Evolutionary conservation across 2,329 filamentous ascomycete genomes (phyloP).

Genomic region (Curvularia hawaiiensis): DNA sequence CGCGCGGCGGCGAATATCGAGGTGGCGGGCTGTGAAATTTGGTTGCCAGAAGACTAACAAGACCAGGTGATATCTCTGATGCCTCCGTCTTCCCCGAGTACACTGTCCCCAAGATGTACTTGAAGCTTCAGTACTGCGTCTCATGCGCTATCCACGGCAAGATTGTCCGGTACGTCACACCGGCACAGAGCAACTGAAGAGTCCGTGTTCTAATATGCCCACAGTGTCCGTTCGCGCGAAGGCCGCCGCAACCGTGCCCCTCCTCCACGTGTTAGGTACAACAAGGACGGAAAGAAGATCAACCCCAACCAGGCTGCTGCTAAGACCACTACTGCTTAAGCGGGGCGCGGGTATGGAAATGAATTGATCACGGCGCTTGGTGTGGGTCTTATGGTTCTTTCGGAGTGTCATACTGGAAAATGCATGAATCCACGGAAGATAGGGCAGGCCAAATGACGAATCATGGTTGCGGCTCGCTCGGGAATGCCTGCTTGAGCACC

Average conservation of each 20-base stretch:
- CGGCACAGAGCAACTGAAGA: conserved; percentile 1
- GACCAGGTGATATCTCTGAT: conserved; percentile 97
- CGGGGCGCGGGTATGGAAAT: conserved; percentile 21
- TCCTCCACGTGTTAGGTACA: conserved; percentile 96
- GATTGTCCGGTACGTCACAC: conserved; percentile 93
- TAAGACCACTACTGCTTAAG: conserved; percentile 53
- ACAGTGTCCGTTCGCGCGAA: conserved; percentile 93
- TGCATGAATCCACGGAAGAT: conserved; percentile 44
- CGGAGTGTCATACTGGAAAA: conserved; percentile 43
- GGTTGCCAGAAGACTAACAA: conserved; percentile 27
- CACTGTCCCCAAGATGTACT: conserved; percentile 99
- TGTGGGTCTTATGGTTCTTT: conserved; percentile 43
- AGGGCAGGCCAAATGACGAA: conserved; percentile 40
- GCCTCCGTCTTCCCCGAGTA: conserved; percentile 99
- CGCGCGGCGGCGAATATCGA: conserved; percentile 5
- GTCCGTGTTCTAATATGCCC: conserved; percentile 21
- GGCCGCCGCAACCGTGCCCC: conserved; percentile 99
- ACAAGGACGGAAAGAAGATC: conserved; percentile 99
- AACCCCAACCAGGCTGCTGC: conserved; percentile 84
- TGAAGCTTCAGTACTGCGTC: conserved; percentile 99
- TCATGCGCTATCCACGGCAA: conserved; percentile 99
- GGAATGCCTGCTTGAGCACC: conserved; percentile 35
- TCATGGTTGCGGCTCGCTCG: conserved; percentile 39
- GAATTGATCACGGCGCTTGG: conserved; percentile 45
- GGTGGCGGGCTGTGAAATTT: conserved; percentile 11